Evolutionary conservation across 352 stramenopile species (phyloP), one percentile per base, ranked within the genome.

Genomic region (Phytopythium ostracodes): DNA sequence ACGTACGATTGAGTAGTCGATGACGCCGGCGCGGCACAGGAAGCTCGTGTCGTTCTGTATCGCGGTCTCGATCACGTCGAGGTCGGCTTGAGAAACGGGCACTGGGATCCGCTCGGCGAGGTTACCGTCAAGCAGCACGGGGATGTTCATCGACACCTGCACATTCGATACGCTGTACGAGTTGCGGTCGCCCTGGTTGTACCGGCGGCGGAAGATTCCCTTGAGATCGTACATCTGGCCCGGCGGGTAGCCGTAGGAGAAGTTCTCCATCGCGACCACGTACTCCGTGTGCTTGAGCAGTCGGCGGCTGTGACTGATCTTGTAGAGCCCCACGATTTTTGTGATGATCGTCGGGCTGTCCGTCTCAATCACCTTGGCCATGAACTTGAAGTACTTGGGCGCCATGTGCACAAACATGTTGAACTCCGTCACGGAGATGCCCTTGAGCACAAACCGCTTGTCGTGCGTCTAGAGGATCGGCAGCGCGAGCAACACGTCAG

Each of bases 371-470:
- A 92, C 68, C 25, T 75, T 71, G 29, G 80, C 77, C 66, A 96
- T 89, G 29, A 91, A 96, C 71, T 90, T 88, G 66, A 96, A 94
- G 52, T 96, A 96, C 40, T 89, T 76, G 20, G 83, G 87, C 17
- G 87, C 87, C 84, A 96, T 93, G 68, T 96, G 83, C 56, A 94
- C 67, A 50, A 96, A 96, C 87, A 96, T 96, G 66, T 96, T 96
- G 66, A 92, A 94, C 64, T 96, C 87, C 18, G 74, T 91, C 67
- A 92, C 72, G 2, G 87, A 87, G 52, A 96, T 93, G 8, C 87
- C 87, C 55, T 96, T 96, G 35, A 96, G 60, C 35, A 96, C 76
- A 51, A 88, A 96, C 2, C 85, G 83, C 59, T 89, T 91, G 64
- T 96, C 87, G 53, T 94, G 83, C 2, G 82, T 84, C 86, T 91